phyloP scores from a whole-genome alignment of 257 asterid species.

The Verbascum thapsus region DNA sequence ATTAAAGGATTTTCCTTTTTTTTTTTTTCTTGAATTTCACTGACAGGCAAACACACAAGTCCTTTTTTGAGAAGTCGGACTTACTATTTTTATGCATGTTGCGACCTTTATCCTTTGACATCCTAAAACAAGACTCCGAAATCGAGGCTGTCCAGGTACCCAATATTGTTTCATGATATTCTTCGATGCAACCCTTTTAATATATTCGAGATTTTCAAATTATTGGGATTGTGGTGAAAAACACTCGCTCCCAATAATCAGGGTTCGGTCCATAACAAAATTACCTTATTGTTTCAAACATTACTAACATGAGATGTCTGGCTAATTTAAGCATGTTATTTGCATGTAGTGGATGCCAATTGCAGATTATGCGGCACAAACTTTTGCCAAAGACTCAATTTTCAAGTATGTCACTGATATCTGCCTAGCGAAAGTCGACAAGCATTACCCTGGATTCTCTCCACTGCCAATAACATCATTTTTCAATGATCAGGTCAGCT shows the following conservation, averaged over 20 bases:
- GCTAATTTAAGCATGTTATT: background rate
- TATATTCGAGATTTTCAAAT: no score
- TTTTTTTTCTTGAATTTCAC: background rate
- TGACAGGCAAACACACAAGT: slow-evolving; percentile 62
- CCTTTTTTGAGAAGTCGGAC: slow-evolving; percentile 63
- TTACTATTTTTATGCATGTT: slow-evolving; percentile 61
- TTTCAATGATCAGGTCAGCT: slow-evolving; percentile 46
- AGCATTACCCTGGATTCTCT: slow-evolving; percentile 50
- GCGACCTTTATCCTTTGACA: slow-evolving; percentile 61
- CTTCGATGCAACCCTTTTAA: background rate
- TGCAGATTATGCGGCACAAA: slow-evolving; percentile 59
- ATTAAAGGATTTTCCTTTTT: background rate
- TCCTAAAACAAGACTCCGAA: slow-evolving; percentile 69
- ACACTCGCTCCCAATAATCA: no score
- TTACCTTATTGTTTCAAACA: no score
- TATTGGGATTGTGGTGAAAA: no score
- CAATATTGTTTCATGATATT: background rate
- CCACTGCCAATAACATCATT: slow-evolving; percentile 48
- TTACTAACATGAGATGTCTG: background rate
- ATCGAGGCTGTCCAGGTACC: slow-evolving; percentile 76
- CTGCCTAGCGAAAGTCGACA: slow-evolving; percentile 54
- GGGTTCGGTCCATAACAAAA: no score
- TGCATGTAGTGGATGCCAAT: slow-evolving; percentile 73
- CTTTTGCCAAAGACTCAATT: slow-evolving; percentile 40
- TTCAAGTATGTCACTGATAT: slow-evolving; percentile 56